These are phyloP conservation scores for Monosporascus sp. DNA, from an alignment of 2,329 filamentous ascomycete genomes.

Conservation along the genomic window DNA sequence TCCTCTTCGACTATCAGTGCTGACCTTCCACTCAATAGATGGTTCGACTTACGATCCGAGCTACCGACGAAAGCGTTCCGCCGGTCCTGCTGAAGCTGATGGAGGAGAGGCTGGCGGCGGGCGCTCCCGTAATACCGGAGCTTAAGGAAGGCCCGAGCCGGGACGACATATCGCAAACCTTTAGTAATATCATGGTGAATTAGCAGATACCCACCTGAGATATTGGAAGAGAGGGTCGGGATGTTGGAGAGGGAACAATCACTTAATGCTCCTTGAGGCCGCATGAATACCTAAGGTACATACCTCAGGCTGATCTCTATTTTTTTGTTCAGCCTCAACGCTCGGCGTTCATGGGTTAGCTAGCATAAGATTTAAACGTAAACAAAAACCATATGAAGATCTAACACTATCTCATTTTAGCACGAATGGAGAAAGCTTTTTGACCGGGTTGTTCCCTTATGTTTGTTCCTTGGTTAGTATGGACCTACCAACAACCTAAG, in stretches of 20 bases:
- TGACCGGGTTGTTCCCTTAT: no score
- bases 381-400: no score
- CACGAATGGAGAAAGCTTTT: no score
- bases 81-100: conserved; percentile 76
- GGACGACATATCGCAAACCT: conserved; percentile 50
- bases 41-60: conserved; percentile 89
- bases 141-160: conserved; percentile 36
- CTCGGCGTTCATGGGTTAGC: no score
- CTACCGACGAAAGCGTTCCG: conserved; percentile 87
- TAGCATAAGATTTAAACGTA: no score
- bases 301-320: no score
- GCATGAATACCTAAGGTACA: no score
- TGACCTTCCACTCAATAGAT: conserved; percentile 48
- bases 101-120: conserved; percentile 70
- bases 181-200: conserved; percentile 52
- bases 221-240: conserved; percentile 2
- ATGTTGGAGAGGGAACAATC: conserved; percentile 2
- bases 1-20: background rate
- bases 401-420: no score
- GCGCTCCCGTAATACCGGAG: conserved; percentile 39
- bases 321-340: no score
- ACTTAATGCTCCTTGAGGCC: no score
- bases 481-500: no score
- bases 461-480: no score
- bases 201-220: conserved; percentile 13